Evolutionary conservation across 1,139 yeast genomes (phyloP), one percentile per base, ranked within the genome.

Genomic region (Yamadazyma triangularis): DNA sequence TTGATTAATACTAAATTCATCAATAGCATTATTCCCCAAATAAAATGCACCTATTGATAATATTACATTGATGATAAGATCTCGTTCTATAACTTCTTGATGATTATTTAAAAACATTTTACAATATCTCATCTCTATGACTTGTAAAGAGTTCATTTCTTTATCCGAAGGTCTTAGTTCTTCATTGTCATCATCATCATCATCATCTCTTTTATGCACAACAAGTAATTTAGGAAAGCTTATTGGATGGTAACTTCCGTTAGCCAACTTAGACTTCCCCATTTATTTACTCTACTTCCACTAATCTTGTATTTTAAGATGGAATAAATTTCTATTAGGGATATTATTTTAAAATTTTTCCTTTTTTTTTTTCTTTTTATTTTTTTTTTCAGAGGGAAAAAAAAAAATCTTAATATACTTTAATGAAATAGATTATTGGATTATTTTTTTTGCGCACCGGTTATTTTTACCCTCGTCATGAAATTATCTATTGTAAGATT

Each of bases 31-130:
- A 12, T 51, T 35, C 25, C 56, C 30, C 11, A 54, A 37, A 27
- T 48, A 47, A 27, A 42, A 50, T 6, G 48, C 36, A 1, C 52
- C 41, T 15, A 52, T 40, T 1, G 58, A 39, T n/a, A 55, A 27
- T 4, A 47, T 30, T 1, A 54, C 31, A 23, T 45, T 34, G n/a
- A 45, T 29, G 9, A 51, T 33, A 11, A 39, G 26, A 12, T 38
- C 30, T 14, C 39, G 25, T 23, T 42, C 42, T 4, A 34, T 13
- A 4, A 28, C 14, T 6, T 45, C 46, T 14, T 38, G 26, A 18
- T 28, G 31, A 16, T 31, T 30, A 6, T 29, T 23, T 8, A 37
- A 15, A 9, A 36, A 27, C n/a, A 25, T 32, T 13, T 38, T 30
- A 13, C 38, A 35, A 4, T 39, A 28, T 16, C 31, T 37, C 7